Percentiles rank a stretch among this genome's conserved stretches.
phyloP scores from a whole-genome alignment of 495 filamentous ascomycete species.

The Aspergillus kassunensis region DNA sequence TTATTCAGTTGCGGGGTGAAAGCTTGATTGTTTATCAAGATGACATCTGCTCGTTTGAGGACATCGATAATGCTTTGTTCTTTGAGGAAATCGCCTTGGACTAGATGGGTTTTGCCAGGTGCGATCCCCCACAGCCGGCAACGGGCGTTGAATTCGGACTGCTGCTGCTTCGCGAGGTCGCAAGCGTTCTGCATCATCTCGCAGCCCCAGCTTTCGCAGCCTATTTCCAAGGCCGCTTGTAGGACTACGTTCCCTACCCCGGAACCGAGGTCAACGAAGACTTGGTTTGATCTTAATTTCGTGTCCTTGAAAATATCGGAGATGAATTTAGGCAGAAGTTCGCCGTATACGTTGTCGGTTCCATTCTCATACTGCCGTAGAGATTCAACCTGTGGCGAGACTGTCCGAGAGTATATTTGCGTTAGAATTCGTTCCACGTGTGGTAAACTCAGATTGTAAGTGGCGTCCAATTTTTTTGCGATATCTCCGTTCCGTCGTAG shows the following conservation, averaged over 20 bases:
- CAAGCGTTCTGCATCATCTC: slow-evolving; percentile 90
- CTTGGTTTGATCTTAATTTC: slow-evolving; percentile 67
- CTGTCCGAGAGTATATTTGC: slow-evolving; percentile 87
- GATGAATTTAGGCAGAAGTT: slow-evolving; percentile 80
- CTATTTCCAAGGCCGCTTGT: slow-evolving; percentile 89
- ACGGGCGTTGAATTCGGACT: slow-evolving; percentile 77
- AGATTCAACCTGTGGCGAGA: slow-evolving; percentile 78
- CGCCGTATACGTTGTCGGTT: slow-evolving; percentile 89
- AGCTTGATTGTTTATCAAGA: slow-evolving; percentile 95
- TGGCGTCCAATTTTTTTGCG: slow-evolving; percentile 60
- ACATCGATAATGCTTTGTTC: slow-evolving; percentile 65
- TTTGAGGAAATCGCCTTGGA: slow-evolving; percentile 79
- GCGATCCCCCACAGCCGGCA: slow-evolving; percentile 86
- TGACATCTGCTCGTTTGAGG: slow-evolving; percentile 80
- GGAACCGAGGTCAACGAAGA: slow-evolving; percentile 91
- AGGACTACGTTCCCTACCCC: slow-evolving; percentile 94
- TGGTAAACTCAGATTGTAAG: slow-evolving; percentile 59
- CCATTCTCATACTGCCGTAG: slow-evolving; percentile 82
- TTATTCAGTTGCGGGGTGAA: slow-evolving; percentile 85
- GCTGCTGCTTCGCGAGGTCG: slow-evolving; percentile 78
- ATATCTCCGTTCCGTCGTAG: slow-evolving; percentile 63
- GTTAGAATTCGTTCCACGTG: slow-evolving; percentile 77
- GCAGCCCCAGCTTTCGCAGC: slow-evolving; percentile 93
- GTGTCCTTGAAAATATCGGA: slow-evolving; percentile 76
- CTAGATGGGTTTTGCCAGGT: slow-evolving; percentile 72